Percentiles rank a stretch among this genome's conserved stretches.
Evolutionary conservation across 2,329 filamentous ascomycete genomes (phyloP).

Genomic region (Trichoderma sp.): DNA sequence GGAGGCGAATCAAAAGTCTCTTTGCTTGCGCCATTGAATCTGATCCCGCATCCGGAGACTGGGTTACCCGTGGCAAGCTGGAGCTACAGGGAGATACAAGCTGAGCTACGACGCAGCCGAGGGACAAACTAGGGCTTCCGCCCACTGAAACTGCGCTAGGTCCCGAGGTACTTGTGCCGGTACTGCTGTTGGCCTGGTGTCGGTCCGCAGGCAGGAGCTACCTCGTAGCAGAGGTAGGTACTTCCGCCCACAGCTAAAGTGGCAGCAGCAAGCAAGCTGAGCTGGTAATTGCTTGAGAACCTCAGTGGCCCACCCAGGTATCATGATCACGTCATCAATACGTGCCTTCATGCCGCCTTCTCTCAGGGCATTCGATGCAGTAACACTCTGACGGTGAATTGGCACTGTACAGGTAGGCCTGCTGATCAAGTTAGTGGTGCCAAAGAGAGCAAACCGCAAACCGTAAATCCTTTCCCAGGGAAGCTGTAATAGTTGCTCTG

Average conservation of each 20-base stretch:
- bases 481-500: background rate
- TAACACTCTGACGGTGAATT: background rate
- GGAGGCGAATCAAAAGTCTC: background rate
- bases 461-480: background rate
- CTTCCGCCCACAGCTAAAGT: background rate
- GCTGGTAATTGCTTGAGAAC: background rate
- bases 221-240: background rate
- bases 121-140: slow-evolving; percentile 15
- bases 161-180: background rate
- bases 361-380: background rate
- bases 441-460: background rate
- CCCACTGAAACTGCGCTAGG: slow-evolving; percentile 5
- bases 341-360: background rate
- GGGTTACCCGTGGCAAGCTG: background rate
- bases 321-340: slow-evolving; percentile 33
- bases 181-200: background rate
- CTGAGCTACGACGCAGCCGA: slow-evolving; percentile 15
- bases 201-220: background rate
- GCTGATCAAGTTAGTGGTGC: background rate
- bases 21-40: background rate
- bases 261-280: background rate
- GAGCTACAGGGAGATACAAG: slow-evolving; percentile 15
- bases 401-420: background rate
- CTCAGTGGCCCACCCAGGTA: background rate
- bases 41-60: slow-evolving; percentile 6